Base-by-base conservation (phyloP, 2,329 filamentous ascomycete species). In the Fusarium sp. region DNA sequence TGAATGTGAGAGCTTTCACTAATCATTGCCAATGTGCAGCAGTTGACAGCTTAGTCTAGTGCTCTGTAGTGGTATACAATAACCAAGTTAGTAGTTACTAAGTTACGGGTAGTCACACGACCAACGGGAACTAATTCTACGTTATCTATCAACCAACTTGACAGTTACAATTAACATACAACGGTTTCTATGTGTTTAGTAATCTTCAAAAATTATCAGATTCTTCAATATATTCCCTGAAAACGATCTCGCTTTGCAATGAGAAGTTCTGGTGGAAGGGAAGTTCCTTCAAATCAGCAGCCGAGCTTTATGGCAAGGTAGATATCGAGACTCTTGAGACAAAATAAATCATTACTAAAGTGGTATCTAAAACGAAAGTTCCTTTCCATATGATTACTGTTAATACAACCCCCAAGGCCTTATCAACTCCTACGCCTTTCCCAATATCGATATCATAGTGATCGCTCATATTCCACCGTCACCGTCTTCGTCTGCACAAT, bases 401-500 rank as follows among this genome's bases (percentile, higher is more conserved):
- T 49, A 27, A 33, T 50, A 39, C 52, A 62, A 44, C 29, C 35
- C 53, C 50, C 36, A 10, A 52, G 41, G 36, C 25, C 12, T n/a
- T 38, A 25, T 45, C 41, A 36, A 46, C 35, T 31, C 22, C 35
- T 17, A 29, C 7, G 12, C 25, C 41, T 59, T 38, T 31, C 20
- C 4, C 5, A 31, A 25, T 39, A 7, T 63, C 49, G 44, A 22
- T 36, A 14, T 65, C 60, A 53, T 35, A 53, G 25, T 29, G 49
- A 36, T 11, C 41, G 39, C 12, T 65, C 68, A n/a, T 75, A 76
- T 53, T 76, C 68, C 8, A 76, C 72, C 4, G 70, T 75, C 8
- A 76, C 72, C 11, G 74, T 76, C 35, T 59, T 76, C 7, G 70
- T 75, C 55, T 76, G 74, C 22, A 76, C n/a, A 44, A 75, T 76